phyloP scores from a whole-genome alignment of 2,329 filamentous ascomycete genomes.

The Aspergillus tubingensis region DNA sequence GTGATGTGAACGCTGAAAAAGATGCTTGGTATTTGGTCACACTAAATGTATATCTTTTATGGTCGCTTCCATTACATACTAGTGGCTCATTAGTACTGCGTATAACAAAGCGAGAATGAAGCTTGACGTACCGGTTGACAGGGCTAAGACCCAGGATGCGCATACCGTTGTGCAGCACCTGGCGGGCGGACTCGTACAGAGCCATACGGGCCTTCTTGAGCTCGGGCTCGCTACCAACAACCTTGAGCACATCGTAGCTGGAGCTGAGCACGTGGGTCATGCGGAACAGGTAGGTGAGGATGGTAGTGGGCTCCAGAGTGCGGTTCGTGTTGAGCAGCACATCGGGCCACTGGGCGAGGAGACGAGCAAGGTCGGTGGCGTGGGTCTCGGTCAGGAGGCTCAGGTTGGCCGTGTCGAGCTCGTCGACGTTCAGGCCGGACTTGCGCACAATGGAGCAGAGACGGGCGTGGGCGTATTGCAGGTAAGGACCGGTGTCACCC shows the following conservation, averaged over 20 bases:
- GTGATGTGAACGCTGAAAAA: neutral
- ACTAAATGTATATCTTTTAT: conserved; percentile 11
- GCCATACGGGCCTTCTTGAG: conserved; percentile 62
- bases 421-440: conserved; percentile 49
- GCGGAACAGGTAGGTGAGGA: conserved; percentile 68
- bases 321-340: conserved; percentile 64
- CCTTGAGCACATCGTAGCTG: conserved; percentile 64
- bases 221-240: conserved; percentile 60
- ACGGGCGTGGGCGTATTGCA: conserved; percentile 65
- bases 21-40: conserved; percentile 14
- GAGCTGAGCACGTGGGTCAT: conserved; percentile 64
- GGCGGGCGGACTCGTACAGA: conserved; percentile 63
- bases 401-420: conserved; percentile 59
- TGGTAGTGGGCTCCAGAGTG: conserved; percentile 66
- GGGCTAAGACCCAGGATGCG: conserved; percentile 65
- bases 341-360: conserved; percentile 66
- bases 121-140: conserved; percentile 53
- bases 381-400: conserved; percentile 63
- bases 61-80: conserved; percentile 31
- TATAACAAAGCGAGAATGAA: neutral
- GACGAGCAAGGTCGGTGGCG: conserved; percentile 62
- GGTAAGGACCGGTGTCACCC: conserved; percentile 66
- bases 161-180: conserved; percentile 68
- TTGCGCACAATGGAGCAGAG: conserved; percentile 62
- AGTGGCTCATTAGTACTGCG: neutral